A percentile compares a stretch with the other conserved stretches of the same genome.
phyloP scores from a whole-genome alignment of 2,329 filamentous ascomycete genomes.

The Lasiodiplodia sp. region DNA sequence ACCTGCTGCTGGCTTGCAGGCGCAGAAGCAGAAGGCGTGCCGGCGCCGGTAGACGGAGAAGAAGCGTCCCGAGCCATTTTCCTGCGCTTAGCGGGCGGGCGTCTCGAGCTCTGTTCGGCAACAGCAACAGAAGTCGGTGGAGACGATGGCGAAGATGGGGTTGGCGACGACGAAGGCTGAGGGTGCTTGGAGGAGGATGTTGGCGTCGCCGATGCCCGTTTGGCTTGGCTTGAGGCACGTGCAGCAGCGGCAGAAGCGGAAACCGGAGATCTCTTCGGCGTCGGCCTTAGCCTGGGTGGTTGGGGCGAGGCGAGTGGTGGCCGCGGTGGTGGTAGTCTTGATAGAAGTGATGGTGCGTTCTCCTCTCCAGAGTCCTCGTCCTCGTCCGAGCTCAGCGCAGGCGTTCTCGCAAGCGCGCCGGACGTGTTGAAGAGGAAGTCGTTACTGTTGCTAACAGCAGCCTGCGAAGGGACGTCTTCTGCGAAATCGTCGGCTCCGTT shows the following conservation, averaged over 20 bases:
- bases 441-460: not conserved
- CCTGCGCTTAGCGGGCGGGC: slow-evolving; percentile 2
- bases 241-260: not conserved
- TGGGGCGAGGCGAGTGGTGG: not conserved
- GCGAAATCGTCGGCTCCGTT: slow-evolving; percentile 7
- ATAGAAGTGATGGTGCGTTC: not conserved
- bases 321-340: not conserved
- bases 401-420: not conserved
- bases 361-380: not conserved
- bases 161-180: not conserved
- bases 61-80: not conserved
- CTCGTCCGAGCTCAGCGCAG: not conserved
- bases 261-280: not conserved
- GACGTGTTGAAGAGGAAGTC: not conserved
- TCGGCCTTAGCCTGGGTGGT: not conserved
- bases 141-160: not conserved
- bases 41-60: not conserved
- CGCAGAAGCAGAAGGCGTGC: not conserved
- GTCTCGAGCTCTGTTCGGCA: not conserved
- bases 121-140: not conserved
- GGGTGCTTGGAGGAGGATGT: not conserved
- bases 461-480: slow-evolving; percentile 26
- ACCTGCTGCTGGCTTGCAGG: not conserved
- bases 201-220: not conserved
- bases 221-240: not conserved